Percentiles rank a stretch among this genome's conserved stretches.
Conservation (phyloP, 1,284 basidiomycete species). For the Rugosomyces carneus region DNA sequence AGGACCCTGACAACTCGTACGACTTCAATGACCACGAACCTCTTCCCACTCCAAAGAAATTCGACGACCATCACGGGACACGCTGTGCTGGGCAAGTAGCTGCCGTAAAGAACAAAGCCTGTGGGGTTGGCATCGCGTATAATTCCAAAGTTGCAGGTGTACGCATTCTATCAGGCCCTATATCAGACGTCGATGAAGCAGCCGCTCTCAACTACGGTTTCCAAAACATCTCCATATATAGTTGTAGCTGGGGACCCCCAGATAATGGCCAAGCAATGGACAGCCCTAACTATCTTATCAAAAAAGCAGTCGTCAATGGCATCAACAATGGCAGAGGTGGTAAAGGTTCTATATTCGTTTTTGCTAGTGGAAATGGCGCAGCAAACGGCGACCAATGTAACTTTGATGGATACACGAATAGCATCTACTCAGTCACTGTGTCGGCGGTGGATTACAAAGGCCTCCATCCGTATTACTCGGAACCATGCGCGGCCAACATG, state of each 20-base stretch:
- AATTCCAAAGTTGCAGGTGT: constrained; percentile 89
- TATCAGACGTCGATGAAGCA: constrained; percentile 97
- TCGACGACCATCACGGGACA: constrained; percentile 96
- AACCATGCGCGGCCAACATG: constrained; percentile 95
- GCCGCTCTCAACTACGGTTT: constrained; percentile 92
- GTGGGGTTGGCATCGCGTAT: constrained; percentile 94
- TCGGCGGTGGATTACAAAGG: constrained; percentile 91
- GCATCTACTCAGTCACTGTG: constrained; percentile 94
- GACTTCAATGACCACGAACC: constrained; percentile 95
- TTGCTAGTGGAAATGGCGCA: constrained; percentile 97
- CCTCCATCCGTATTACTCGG: constrained; percentile 94
- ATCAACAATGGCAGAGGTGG: constrained; percentile 87
- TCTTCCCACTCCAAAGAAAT: constrained; percentile 82
- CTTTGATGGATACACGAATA: constrained; percentile 99
- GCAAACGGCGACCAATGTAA: constrained; percentile 95
- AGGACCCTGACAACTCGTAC: constrained; percentile 89
- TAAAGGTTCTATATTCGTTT: constrained; percentile 93
- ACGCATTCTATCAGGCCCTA: constrained; percentile 94
- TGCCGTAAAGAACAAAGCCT: constrained; percentile 93
- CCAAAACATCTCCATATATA: constrained; percentile 90
- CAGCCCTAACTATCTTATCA: constrained; percentile 86
- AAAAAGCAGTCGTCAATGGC: constrained; percentile 94
- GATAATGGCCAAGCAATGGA: constrained; percentile 97
- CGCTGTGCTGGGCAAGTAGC: constrained; percentile 97
- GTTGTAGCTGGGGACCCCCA: constrained; percentile 97